phyloP scores from a whole-genome alignment of 495 filamentous ascomycete species.

The Aspergillus taichungensis region DNA sequence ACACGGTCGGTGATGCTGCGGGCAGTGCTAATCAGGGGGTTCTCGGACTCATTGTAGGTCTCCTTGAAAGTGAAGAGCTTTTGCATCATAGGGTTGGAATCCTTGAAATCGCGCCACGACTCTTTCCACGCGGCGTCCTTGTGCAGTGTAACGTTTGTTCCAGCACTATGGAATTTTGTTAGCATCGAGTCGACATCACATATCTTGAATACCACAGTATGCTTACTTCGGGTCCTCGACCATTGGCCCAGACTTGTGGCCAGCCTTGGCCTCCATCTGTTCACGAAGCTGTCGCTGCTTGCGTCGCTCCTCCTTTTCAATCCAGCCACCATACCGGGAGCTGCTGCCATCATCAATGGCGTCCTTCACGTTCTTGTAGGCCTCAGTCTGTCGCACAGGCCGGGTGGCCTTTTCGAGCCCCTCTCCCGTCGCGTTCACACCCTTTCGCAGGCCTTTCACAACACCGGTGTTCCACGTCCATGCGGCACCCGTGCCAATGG shows the following conservation, averaged over 20 bases:
- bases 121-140: conserved; percentile 97
- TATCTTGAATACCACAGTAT: conserved; percentile 14
- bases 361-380: conserved; percentile 88
- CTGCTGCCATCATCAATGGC: conserved; percentile 96
- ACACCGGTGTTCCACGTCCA: conserved; percentile 97
- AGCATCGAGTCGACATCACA: neutral
- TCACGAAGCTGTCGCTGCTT: conserved; percentile 67
- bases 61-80: conserved; percentile 73
- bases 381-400: conserved; percentile 87
- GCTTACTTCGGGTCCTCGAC: conserved; percentile 82
- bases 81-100: conserved; percentile 81
- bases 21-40: conserved; percentile 86
- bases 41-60: conserved; percentile 90
- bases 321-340: conserved; percentile 90
- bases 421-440: conserved; percentile 73
- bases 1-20: conserved; percentile 88
- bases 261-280: conserved; percentile 46
- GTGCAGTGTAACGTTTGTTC: conserved; percentile 88
- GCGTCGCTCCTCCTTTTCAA: conserved; percentile 88
- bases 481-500: conserved; percentile 76
- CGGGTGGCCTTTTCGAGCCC: conserved; percentile 87
- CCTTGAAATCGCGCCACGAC: conserved; percentile 86
- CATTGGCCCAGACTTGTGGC: conserved; percentile 42
- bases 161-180: conserved; percentile 53
- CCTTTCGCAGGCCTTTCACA: conserved; percentile 84